A percentile compares a stretch with the other conserved stretches of the same genome.
These are phyloP conservation scores for Vinca minor DNA, from an alignment of 257 asterid species.

Conservation along the genomic window DNA sequence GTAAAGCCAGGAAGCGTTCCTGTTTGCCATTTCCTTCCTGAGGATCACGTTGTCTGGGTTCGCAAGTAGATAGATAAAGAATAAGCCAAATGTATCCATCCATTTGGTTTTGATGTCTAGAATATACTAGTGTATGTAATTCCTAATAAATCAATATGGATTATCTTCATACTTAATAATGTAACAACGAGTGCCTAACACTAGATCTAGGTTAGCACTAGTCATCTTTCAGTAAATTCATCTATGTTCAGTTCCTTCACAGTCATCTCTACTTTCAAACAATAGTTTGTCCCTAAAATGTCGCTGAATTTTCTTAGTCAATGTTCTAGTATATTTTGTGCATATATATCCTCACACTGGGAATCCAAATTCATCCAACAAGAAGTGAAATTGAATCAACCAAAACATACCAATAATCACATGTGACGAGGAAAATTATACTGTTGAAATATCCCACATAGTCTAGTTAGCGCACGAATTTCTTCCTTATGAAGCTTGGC, in stretches of 20 bases:
- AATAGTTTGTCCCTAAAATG: not conserved
- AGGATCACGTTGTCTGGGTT: constrained; percentile 86
- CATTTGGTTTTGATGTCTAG: not conserved
- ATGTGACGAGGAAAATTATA: not conserved
- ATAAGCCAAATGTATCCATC: not conserved
- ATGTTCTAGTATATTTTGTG: not conserved
- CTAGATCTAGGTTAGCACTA: not conserved
- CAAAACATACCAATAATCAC: not conserved
- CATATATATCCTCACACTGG: not conserved
- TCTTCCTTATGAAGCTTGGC: too few relatives aligned
- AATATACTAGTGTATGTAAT: not conserved
- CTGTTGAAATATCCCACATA: too few relatives aligned
- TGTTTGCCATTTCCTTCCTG: constrained; percentile 84
- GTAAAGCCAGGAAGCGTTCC: constrained; percentile 83
- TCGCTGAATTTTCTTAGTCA: not conserved
- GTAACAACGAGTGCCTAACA: not conserved
- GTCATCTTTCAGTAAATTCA: not conserved
- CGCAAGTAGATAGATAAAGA: constrained; percentile 20
- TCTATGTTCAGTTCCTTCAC: not conserved
- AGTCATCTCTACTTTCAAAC: not conserved
- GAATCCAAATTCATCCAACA: not conserved
- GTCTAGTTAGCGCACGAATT: too few relatives aligned
- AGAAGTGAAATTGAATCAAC: not conserved
- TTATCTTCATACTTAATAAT: not conserved
- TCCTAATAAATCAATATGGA: constrained; percentile 7